These are phyloP conservation scores for Ceriops zippeliana DNA, from an alignment of 345 rosid species.

Conservation along the genomic window DNA sequence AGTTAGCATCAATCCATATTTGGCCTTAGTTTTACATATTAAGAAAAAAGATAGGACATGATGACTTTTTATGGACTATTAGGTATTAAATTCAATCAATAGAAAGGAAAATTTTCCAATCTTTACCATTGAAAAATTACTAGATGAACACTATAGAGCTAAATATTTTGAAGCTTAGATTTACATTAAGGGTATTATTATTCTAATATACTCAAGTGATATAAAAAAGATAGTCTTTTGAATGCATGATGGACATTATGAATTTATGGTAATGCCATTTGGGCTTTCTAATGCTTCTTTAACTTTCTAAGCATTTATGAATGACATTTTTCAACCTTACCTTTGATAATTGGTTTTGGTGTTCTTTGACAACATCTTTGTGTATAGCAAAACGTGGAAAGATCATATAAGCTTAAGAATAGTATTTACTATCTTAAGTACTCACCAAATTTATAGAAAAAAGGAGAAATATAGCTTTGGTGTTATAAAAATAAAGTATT, in stretches of 20 bases:
- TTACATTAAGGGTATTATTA: not conserved
- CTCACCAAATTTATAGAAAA: too few relatives aligned
- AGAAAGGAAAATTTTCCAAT: too few relatives aligned
- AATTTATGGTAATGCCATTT: not conserved
- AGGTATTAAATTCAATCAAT: not conserved
- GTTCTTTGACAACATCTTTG: too few relatives aligned
- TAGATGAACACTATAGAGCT: not conserved
- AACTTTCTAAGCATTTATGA: too few relatives aligned
- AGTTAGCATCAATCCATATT: not conserved
- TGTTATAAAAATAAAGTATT: too few relatives aligned
- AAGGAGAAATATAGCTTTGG: too few relatives aligned
- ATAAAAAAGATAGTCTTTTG: not conserved
- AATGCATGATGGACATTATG: not conserved
- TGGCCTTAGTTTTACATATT: not conserved
- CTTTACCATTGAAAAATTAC: not conserved
- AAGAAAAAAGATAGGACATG: not conserved
- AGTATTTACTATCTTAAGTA: too few relatives aligned
- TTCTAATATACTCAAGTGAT: not conserved
- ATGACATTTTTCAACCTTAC: too few relatives aligned
- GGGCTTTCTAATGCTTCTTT: too few relatives aligned
- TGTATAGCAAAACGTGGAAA: too few relatives aligned
- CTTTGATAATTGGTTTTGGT: too few relatives aligned
- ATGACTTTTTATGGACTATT: not conserved
- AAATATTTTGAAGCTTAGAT: not conserved
- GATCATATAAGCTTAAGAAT: too few relatives aligned